phyloP scores from a whole-genome alignment of 2,329 filamentous ascomycete species.

The Escovopsis sp. region DNA sequence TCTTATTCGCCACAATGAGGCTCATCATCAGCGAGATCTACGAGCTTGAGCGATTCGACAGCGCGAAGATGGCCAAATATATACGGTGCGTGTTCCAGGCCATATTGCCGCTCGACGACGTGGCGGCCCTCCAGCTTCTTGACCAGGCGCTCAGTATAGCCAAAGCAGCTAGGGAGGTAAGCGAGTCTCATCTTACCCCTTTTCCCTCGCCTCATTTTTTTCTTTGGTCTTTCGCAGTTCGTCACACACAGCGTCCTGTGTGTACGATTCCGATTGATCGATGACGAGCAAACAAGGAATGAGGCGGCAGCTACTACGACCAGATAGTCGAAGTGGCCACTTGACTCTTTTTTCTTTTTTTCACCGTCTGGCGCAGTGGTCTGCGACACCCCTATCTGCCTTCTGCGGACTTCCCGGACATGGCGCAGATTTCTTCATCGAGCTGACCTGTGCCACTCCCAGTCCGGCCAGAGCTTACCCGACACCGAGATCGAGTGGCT shows the following conservation, averaged over 20 bases:
- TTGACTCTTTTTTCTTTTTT: conserved; percentile 1
- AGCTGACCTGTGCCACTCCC: neutral
- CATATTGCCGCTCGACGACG: conserved; percentile 41
- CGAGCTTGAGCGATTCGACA: conserved; percentile 38
- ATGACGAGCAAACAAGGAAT: too few relatives aligned
- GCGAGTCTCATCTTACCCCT: neutral
- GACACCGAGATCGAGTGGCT: conserved; percentile 60
- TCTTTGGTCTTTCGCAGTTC: too few relatives aligned
- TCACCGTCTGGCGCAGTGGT: neutral
- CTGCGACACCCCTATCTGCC: too few relatives aligned
- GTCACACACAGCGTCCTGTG: too few relatives aligned
- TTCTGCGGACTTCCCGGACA: neutral
- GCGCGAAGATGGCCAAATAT: conserved; percentile 54
- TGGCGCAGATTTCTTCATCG: neutral
- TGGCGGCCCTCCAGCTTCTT: conserved; percentile 42
- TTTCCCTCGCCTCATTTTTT: conserved; percentile 5
- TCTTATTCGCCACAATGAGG: conserved; percentile 38
- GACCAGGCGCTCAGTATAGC: conserved; percentile 45
- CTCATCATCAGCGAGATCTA: conserved; percentile 57
- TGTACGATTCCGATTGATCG: too few relatives aligned
- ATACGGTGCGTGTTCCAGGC: conserved; percentile 62
- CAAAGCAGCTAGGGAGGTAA: conserved; percentile 31
- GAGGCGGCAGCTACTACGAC: too few relatives aligned
- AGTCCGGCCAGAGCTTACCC: conserved; percentile 40
- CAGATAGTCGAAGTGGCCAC: too few relatives aligned